Evolutionary conservation across 2,329 filamentous ascomycete genomes (phyloP).

Genomic region (Fusarium palustre): DNA sequence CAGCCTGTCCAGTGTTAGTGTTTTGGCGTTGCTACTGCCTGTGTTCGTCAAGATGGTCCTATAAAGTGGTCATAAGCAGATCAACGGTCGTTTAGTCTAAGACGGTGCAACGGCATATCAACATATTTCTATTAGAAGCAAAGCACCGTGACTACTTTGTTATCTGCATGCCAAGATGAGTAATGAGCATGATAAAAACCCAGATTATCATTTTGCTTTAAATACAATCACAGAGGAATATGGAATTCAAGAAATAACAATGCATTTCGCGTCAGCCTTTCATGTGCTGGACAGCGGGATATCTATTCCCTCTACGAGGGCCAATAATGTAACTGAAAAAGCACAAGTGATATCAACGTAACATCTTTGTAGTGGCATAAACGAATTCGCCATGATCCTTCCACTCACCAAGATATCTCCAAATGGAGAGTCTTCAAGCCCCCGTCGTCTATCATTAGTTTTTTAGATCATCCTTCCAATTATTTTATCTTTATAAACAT

Average conservation of each 20-base stretch:
- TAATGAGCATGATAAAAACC: not conserved
- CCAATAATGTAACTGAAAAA: constrained; percentile 29
- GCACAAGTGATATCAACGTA: constrained; percentile 32
- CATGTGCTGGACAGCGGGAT: constrained; percentile 28
- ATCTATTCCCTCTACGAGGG: constrained; percentile 40
- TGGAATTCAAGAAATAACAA: not conserved
- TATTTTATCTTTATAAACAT: constrained; percentile 5
- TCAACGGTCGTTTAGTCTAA: not conserved
- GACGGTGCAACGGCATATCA: not conserved
- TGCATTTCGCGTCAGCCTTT: constrained; percentile 19
- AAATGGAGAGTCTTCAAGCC: not conserved
- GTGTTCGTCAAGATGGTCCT: constrained; percentile 10
- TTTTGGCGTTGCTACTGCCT: constrained; percentile 17
- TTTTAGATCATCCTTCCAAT: constrained; percentile 1
- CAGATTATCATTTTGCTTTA: fast-evolving
- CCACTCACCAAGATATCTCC: constrained; percentile 6
- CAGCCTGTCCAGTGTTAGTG: not conserved
- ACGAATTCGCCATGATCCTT: constrained; percentile 11
- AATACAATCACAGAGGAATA: not conserved
- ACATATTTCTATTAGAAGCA: not conserved
- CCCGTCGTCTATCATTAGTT: constrained; percentile 4
- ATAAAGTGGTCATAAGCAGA: not conserved
- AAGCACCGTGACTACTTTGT: not conserved
- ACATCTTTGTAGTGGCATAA: constrained; percentile 4
- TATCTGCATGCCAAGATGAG: not conserved